Evolutionary conservation across 2,329 filamentous ascomycete genomes (phyloP), one percentile per base, ranked within the genome.

Genomic region (Colletotrichum cereale): DNA sequence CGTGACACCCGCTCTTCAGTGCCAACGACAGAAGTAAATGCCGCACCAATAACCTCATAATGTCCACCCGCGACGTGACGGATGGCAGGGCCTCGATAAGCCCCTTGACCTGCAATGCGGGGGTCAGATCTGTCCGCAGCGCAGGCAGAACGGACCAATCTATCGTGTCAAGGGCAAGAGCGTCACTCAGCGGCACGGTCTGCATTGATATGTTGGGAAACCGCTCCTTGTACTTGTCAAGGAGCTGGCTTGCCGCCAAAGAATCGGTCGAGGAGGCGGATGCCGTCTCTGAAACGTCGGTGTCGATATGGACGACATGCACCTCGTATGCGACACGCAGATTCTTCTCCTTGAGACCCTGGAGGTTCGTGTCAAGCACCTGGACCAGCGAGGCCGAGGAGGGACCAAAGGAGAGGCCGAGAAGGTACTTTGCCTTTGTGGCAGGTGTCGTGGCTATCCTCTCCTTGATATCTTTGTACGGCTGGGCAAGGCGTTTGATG

Each of bases 351-450:
- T 87, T 85, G 79, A 96, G 92, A 65, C 86, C 87, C 74, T 88
- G 85, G 56, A 93, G 85, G 77, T 94, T 93, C 72, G 87, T 84
- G 79, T 93, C 88, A 65, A 98, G 84, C 29, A 97, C 86, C 76
- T 96, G 89, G 38, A 97, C 85, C 53, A 99, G 85, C 18, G 90
- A 89, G 18, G 92, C 87, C 0, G 96, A 98, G 1, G 93, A 96
- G 1, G 92, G 85, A 0, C 96, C 96, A 76, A 94, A 91, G 0
- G 95, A 97, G 2, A 98, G 84, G 7, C 95, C 94, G 26, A 97
- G 84, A 24, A 97, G 84, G 58, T 97, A 88, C 40, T 79, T 77
- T 78, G 82, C 75, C 82, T 40, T 88, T 75, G 50, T 34, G 26
- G 62, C 63, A 78, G 78, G 50, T 18, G 50, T 38, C 16, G 36